Base-by-base conservation (phyloP, 805 yeast genomes). In the Kuraishia ogatae region DNA sequence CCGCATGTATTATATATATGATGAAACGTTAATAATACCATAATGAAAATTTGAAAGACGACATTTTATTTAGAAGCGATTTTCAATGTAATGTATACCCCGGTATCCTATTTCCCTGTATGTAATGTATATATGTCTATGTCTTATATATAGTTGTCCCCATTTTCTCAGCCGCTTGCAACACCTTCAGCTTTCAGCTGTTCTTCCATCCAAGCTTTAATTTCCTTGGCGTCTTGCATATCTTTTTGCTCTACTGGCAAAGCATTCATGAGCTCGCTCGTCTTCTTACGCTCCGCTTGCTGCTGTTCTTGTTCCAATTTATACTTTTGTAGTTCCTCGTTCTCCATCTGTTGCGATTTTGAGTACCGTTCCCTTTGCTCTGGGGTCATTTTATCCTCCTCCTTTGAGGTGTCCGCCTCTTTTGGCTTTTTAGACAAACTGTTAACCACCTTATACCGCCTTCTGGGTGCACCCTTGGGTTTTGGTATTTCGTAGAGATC, bases 401-500 rank as follows among this genome's bases (percentile, higher is more conserved):
- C 49, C 24, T 22, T 19, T 19, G 4, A 10, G 5, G 49, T 19
- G 5, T 10, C 21, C 19, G 10, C 22, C 10, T 47, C 49, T n/a
- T 47, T 47, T 7, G 22, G 3, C 35, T 26, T 22, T 22, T 50
- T 28, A 21, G 21, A 10, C 5, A 47, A 15, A 47, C 61, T 60
- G 52, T 67, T 71, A 28, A 67, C 63, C 3, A 71, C 70, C 13
- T 59, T 54, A 53, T 68, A 67, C 29, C 53, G 61, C 24, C 35
- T 48, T n/a, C 48, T 56, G 1, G 64, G 60, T 13, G 61, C 71
- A 43, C 64, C 64, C 10, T 53, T 53, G 2, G 74, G 74, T 10
- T 70, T 55, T 50, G 64, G 64, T 50, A 61, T 52, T 22, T 64
- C 58, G 56, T 70, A 65, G 48, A 75, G 56, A 28, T 69, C 73